Evolutionary conservation across 2,329 filamentous ascomycete genomes (phyloP), one percentile per base, ranked within the genome.

Genomic region (Fusarium brachygibbosum): DNA sequence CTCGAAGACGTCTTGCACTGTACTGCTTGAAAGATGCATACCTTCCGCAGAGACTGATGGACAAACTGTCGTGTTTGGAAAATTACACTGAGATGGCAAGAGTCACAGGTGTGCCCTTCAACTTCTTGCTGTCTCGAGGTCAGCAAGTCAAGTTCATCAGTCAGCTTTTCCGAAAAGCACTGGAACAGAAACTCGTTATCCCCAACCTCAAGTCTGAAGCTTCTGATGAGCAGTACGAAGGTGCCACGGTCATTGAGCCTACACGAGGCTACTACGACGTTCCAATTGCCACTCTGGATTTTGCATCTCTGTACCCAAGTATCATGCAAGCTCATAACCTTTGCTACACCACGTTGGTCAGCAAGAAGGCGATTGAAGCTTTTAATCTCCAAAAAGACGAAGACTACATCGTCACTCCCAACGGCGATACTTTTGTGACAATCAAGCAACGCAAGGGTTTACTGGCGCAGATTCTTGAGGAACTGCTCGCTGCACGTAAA

Each of bases 21-120:
- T 99, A 99, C 83, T 99, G 96, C 81, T 81, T 99, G 70, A 99
- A 99, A 80, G 97, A 99, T 82, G 96, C 96, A 0, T 99, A 97
- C 75, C 85, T 99, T 5, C 96, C 96, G 2, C 94, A 98, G 76
- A 85, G 97, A 63, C 81, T 99, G 52, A 94, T 99, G 90, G 96
- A 99, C 77, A 99, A 99, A 79, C 85, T 99, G 28, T 98, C 97
- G 77, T 98, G 96, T 80, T 85, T 99, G n/a, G 92, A 97, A 81
- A 99, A 99, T 78, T 98, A 98, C 76, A 98, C 96, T 0, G 96
- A 99, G 82, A 99, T 99, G 96, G 95, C 96, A 60, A 96, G 96
- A 88, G 96, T 99, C 81, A 99, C 97, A 28, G 96, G 96, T 74
- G 95, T 99, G 6, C 96, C 96, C 0, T 99, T 99, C 84, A 98